Conservation (phyloP, 768 basidiomycete species). For the Suillus sp. region DNA sequence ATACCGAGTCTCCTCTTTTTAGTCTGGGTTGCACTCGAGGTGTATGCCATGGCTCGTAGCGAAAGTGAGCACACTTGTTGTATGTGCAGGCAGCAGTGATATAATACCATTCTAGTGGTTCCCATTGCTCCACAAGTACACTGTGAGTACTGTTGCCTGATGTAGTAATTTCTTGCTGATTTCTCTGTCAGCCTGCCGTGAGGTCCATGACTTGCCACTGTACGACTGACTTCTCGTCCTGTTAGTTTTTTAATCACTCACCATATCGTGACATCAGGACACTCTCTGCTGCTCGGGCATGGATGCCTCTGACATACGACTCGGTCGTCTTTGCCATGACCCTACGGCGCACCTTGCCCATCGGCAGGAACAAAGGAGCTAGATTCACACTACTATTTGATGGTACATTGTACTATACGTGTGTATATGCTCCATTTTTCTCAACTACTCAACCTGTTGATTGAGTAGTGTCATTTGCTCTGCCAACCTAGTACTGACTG, state of each 20-base stretch:
- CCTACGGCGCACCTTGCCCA: conserved; percentile 40
- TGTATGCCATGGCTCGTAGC: not conserved
- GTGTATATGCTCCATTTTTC: not conserved
- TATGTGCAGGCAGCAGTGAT: not conserved
- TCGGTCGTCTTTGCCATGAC: conserved; percentile 45
- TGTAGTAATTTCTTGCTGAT: not conserved
- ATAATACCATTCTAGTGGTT: not conserved
- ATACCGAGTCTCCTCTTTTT: not conserved
- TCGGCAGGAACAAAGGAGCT: conserved; percentile 33
- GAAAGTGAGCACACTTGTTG: not conserved
- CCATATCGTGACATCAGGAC: not conserved
- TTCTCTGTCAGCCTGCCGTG: not conserved
- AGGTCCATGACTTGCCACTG: not conserved
- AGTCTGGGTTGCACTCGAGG: conserved; percentile 2
- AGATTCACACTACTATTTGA: conserved; percentile 44
- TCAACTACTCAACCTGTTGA: not conserved
- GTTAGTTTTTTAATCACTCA: not conserved
- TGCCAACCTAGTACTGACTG: conserved; percentile 44
- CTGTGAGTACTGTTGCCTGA: not conserved
- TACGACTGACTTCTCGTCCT: not conserved
- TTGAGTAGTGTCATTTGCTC: conserved; percentile 44
- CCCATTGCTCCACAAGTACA: not conserved
- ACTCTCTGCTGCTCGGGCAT: conserved; percentile 30
- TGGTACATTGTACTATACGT: conserved; percentile 51
- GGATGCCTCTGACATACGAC: conserved; percentile 52